Percentiles rank a stretch among this genome's conserved stretches.
These are phyloP conservation scores for Kickxella alabastrina DNA, from an alignment of 192 early-diverging fungal species.

Conservation along the genomic window DNA sequence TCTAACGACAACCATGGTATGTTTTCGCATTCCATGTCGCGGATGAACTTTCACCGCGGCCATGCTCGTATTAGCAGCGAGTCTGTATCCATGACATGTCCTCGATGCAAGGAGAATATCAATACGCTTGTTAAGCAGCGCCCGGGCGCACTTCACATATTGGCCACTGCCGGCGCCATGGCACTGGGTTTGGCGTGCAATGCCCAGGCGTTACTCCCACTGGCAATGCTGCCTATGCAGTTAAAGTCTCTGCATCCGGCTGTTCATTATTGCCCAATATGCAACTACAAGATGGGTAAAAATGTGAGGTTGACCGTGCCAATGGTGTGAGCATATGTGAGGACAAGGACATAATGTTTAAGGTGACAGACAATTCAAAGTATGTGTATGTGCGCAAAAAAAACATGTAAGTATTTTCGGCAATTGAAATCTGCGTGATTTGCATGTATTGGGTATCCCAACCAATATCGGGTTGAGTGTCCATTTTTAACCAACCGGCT, in stretches of 20 bases:
- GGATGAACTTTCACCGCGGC: slow-evolving; percentile 6
- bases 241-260: slow-evolving; percentile 28
- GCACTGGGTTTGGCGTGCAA: slow-evolving; percentile 24
- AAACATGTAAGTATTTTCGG: too few relatives aligned
- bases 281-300: slow-evolving; percentile 45
- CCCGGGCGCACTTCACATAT: slow-evolving; percentile 19
- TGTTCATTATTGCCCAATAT: slow-evolving; percentile 34
- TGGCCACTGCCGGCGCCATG: slow-evolving; percentile 24
- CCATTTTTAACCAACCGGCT: too few relatives aligned
- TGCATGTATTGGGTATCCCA: too few relatives aligned
- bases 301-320: slow-evolving; percentile 34
- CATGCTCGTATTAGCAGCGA: slow-evolving; percentile 29
- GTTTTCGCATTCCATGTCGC: slow-evolving; percentile 24
- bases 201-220: slow-evolving; percentile 19
- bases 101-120: slow-evolving; percentile 28
- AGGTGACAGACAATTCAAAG: not conserved
- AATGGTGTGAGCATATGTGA: not conserved
- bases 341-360: too few relatives aligned
- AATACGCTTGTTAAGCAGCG: slow-evolving; percentile 34
- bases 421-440: too few relatives aligned
- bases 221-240: slow-evolving; percentile 41
- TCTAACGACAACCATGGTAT: slow-evolving; percentile 35
- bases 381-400: not conserved
- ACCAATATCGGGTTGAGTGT: too few relatives aligned
- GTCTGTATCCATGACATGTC: slow-evolving; percentile 28